These are phyloP conservation scores for Lablab purpureus DNA, from an alignment of 306 rosid species.

Conservation along the genomic window DNA sequence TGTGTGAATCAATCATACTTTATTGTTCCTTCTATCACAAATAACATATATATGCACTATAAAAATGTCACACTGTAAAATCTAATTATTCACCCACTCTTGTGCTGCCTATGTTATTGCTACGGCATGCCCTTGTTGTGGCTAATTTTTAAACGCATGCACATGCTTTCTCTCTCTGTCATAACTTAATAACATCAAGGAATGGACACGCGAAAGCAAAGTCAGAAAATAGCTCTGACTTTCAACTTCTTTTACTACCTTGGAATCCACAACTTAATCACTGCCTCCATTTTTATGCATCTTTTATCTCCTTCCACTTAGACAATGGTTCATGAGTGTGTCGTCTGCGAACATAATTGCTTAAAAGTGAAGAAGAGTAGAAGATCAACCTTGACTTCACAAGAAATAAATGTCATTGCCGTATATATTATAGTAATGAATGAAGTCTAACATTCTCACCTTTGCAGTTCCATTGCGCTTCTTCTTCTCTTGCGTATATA, in stretches of 20 bases:
- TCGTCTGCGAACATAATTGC: constrained; percentile 51
- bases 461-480: constrained; percentile 9
- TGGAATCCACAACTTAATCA: constrained; percentile 51
- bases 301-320: constrained; percentile 33
- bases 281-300: constrained; percentile 36
- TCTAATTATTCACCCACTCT: constrained; percentile 36
- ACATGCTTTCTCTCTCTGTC: constrained; percentile 36
- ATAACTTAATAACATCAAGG: not conserved
- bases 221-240: constrained; percentile 36
- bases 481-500: constrained; percentile 36
- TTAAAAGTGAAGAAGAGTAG: constrained; percentile 49
- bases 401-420: constrained; percentile 13
- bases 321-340: constrained; percentile 62
- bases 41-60: constrained; percentile 37
- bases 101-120: constrained; percentile 1
- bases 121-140: not conserved
- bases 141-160: constrained; percentile 17
- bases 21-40: constrained; percentile 51
- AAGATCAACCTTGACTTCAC: constrained; percentile 51
- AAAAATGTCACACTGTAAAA: constrained; percentile 7
- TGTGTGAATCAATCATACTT: constrained; percentile 27
- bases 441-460: constrained; percentile 27
- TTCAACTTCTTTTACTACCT: constrained; percentile 38
- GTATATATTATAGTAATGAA: constrained; percentile 20
- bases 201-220: constrained; percentile 16